Evolutionary conservation across 768 basidiomycete genomes (phyloP).

Genomic region (Russula foetens): DNA sequence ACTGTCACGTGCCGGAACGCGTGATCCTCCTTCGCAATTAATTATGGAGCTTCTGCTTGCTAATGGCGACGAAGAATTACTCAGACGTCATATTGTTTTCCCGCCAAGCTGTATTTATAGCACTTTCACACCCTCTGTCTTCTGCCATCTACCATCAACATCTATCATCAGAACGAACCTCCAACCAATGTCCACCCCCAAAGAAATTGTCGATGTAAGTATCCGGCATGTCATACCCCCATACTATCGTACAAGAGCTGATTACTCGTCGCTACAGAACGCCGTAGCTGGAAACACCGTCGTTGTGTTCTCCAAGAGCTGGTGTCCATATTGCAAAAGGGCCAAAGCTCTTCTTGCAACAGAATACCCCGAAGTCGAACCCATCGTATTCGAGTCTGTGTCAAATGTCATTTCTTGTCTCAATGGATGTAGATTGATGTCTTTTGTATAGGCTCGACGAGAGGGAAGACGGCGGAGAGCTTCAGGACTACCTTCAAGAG

Average conservation of each 20-base stretch:
- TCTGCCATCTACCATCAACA: background rate
- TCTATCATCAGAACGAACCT: background rate
- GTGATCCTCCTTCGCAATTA: background rate
- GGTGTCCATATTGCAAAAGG: conserved; percentile 33
- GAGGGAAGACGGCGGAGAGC: conserved; percentile 44
- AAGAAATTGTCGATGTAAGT: conserved; percentile 11
- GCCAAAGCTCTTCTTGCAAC: conserved; percentile 30
- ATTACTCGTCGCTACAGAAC: conserved; percentile 18
- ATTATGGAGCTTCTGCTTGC: too few relatives aligned
- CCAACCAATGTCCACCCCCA: conserved; percentile 3
- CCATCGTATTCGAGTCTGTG: conserved; percentile 30
- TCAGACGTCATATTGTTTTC: background rate
- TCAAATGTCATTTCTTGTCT: background rate
- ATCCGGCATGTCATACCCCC: too few relatives aligned
- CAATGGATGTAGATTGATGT: background rate
- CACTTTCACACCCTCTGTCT: background rate
- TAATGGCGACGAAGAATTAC: background rate
- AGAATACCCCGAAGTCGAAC: conserved; percentile 23
- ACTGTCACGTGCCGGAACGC: background rate
- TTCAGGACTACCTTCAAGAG: conserved; percentile 55
- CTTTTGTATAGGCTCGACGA: conserved; percentile 47
- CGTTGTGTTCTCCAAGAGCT: conserved; percentile 34
- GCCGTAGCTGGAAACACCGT: conserved; percentile 30
- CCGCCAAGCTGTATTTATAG: background rate
- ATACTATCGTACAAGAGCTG: background rate